Conservation (phyloP, 495 filamentous ascomycete species). For the Podospora appendiculata region DNA sequence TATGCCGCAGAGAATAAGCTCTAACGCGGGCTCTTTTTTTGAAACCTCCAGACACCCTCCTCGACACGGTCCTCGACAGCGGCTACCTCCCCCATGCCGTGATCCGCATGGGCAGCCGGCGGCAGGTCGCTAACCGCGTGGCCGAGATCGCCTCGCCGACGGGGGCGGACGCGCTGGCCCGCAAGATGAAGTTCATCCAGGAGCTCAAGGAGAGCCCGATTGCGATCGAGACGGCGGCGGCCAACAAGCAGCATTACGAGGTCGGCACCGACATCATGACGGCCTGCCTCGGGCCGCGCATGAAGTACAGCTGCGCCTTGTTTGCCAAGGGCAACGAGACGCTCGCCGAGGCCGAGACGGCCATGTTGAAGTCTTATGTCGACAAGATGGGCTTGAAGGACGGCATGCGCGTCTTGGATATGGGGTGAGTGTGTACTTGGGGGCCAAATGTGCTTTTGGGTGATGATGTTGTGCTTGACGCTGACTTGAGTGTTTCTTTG, state of each 20-base stretch:
- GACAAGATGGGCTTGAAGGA: slow-evolving; percentile 46
- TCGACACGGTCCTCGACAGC: slow-evolving; percentile 39
- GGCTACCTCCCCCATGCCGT: slow-evolving; percentile 52
- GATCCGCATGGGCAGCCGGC: slow-evolving; percentile 50
- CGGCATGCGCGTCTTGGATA: slow-evolving; percentile 54
- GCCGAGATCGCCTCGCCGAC: slow-evolving; percentile 32
- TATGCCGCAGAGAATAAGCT: no score
- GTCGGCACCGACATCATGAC: slow-evolving; percentile 51
- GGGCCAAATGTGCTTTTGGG: not conserved
- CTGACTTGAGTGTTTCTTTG: slow-evolving; percentile 3
- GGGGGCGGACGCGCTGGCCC: slow-evolving; percentile 36
- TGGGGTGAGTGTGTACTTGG: slow-evolving; percentile 41
- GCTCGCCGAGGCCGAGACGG: slow-evolving; percentile 53
- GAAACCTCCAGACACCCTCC: slow-evolving; percentile 1
- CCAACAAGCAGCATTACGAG: slow-evolving; percentile 63
- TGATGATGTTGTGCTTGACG: not conserved
- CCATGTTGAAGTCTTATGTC: slow-evolving; percentile 54
- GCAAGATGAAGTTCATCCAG: slow-evolving; percentile 52
- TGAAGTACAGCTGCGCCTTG: slow-evolving; percentile 57
- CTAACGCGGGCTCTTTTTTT: not conserved
- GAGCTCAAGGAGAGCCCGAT: slow-evolving; percentile 46
- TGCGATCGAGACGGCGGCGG: slow-evolving; percentile 51
- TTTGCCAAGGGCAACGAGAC: slow-evolving; percentile 50
- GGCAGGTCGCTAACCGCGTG: slow-evolving; percentile 46
- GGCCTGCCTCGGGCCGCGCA: slow-evolving; percentile 50